phyloP scores from a whole-genome alignment of 331 rosid genomes.

The Pyracantha coccinea region DNA sequence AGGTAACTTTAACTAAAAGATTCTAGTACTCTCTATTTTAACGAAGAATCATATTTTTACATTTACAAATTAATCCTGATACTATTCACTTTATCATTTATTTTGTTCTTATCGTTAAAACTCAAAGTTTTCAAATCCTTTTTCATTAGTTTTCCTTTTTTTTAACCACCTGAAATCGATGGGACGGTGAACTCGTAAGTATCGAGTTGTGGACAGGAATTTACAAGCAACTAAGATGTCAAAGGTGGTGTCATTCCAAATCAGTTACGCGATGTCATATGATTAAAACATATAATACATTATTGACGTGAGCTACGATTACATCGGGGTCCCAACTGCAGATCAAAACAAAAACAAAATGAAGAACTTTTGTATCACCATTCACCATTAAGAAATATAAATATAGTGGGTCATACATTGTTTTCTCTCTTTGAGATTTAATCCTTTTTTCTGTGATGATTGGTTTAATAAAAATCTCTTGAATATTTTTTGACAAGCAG shows the following conservation, averaged over 20 bases:
- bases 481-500: conserved; percentile 21
- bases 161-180: not conserved
- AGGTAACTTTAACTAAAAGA: rapidly evolving
- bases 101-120: no score
- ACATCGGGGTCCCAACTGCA: no score
- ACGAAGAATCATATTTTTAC: no score
- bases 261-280: no score
- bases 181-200: not conserved
- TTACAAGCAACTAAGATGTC: not conserved
- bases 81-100: no score
- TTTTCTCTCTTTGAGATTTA: not conserved
- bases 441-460: not conserved
- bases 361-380: not conserved
- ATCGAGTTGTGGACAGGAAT: not conserved
- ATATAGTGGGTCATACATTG: not conserved
- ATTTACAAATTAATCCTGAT: rapidly evolving
- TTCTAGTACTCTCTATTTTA: no score
- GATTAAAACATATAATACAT: no score
- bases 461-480: not conserved
- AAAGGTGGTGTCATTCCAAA: no score
- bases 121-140: no score
- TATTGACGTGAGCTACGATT: no score
- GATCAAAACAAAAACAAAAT: not conserved
- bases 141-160: no score
- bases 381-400: not conserved